phyloP scores from a whole-genome alignment of 2,329 filamentous ascomycete genomes.

The Leptodontidium sp. region DNA sequence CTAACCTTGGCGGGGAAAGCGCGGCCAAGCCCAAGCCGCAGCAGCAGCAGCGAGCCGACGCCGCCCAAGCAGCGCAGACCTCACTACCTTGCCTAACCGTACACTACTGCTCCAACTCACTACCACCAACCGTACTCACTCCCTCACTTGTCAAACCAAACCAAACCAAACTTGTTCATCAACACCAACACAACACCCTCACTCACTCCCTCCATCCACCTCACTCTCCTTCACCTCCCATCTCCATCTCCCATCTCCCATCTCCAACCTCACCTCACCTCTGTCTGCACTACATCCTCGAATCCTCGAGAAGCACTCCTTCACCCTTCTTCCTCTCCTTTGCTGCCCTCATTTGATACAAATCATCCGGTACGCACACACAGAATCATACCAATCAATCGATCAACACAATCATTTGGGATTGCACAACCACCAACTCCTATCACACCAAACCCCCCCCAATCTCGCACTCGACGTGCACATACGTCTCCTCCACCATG shows the following conservation, averaged over 20 bases:
- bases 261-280: background rate
- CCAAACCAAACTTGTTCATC: conserved; percentile 30
- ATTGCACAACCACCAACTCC: conserved; percentile 36
- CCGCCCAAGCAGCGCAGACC: background rate
- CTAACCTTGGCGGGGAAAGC: conserved; percentile 3
- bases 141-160: background rate
- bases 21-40: conserved; percentile 9
- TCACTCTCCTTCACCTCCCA: conserved; percentile 12
- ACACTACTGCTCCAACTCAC: background rate
- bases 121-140: background rate
- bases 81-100: background rate
- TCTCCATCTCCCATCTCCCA: conserved; percentile 32
- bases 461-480: conserved; percentile 58
- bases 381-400: background rate
- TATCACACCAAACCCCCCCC: conserved; percentile 11
- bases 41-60: conserved; percentile 2
- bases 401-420: conserved; percentile 40
- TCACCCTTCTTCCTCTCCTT: conserved; percentile 44
- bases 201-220: background rate
- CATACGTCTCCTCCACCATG: conserved; percentile 50
- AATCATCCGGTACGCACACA: conserved; percentile 19
- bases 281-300: conserved; percentile 44
- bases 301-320: conserved; percentile 48
- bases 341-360: conserved; percentile 41
- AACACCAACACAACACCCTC: conserved; percentile 43